These are phyloP conservation scores for Microcera coccophila DNA, from an alignment of 2,329 filamentous ascomycete species.

Conservation along the genomic window DNA sequence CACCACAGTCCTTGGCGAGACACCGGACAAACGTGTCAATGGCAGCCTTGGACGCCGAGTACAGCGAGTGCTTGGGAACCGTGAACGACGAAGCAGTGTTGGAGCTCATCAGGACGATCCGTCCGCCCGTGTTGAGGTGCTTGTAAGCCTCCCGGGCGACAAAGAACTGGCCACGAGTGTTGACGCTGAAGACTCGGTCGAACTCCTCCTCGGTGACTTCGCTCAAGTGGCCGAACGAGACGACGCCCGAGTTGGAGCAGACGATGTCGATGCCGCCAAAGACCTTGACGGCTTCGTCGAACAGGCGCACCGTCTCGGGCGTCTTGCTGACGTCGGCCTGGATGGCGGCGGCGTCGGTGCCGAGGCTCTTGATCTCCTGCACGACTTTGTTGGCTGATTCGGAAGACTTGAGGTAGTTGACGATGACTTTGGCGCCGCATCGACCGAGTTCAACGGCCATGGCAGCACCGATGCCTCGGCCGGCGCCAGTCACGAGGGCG, in stretches of 20 bases:
- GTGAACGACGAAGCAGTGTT: constrained; percentile 65
- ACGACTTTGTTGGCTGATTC: constrained; percentile 55
- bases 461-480: constrained; percentile 56
- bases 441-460: constrained; percentile 56
- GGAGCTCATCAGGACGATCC: constrained; percentile 69
- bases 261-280: constrained; percentile 68
- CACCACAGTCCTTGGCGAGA: constrained; percentile 67
- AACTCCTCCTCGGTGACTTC: constrained; percentile 68
- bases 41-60: constrained; percentile 71
- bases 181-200: constrained; percentile 66
- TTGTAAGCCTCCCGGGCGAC: constrained; percentile 68
- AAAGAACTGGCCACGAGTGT: constrained; percentile 68
- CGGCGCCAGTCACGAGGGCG: constrained; percentile 36
- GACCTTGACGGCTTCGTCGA: constrained; percentile 58
- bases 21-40: constrained; percentile 74
- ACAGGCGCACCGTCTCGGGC: constrained; percentile 58
- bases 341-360: constrained; percentile 60
- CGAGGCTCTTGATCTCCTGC: constrained; percentile 51
- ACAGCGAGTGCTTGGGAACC: constrained; percentile 68
- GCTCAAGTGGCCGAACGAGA: constrained; percentile 64
- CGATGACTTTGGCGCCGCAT: constrained; percentile 54
- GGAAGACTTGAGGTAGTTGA: constrained; percentile 57
- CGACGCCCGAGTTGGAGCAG: constrained; percentile 66
- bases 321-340: constrained; percentile 66
- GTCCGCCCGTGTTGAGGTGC: constrained; percentile 60